phyloP scores from a whole-genome alignment of 2,329 filamentous ascomycete species.

The Calonectria hongkongensis region DNA sequence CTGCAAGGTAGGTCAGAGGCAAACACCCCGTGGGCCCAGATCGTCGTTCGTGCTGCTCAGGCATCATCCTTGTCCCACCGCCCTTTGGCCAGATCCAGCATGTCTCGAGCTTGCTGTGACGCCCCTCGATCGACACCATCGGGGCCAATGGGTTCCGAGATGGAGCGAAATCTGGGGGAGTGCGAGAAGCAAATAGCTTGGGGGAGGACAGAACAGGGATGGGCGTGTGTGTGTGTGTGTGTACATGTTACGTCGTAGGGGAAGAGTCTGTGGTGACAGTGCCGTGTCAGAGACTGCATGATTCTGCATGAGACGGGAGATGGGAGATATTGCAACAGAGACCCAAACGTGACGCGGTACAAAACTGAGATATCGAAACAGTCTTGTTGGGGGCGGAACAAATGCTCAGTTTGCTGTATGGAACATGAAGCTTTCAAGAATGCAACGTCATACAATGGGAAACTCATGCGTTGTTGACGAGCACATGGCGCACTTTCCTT shows the following conservation, averaged over 20 bases:
- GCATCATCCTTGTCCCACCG: conserved; percentile 35
- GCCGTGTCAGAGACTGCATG: conserved; percentile 40
- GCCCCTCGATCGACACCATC: conserved; percentile 22
- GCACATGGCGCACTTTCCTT: conserved; percentile 25
- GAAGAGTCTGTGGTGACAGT: conserved; percentile 1
- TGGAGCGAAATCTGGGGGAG: conserved; percentile 36
- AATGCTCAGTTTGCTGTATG: conserved; percentile 1
- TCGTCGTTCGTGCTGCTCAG: conserved; percentile 6
- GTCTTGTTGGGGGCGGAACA: not conserved
- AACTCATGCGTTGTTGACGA: conserved; percentile 19
- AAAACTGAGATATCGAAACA: conserved; percentile 41
- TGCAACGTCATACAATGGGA: not conserved
- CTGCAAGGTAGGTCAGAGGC: conserved; percentile 2
- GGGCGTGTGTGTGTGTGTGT: not conserved
- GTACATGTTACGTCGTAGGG: not conserved
- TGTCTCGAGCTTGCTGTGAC: conserved; percentile 38
- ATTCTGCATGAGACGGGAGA: conserved; percentile 36
- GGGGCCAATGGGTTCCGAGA: conserved; percentile 36
- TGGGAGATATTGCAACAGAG: conserved; percentile 27
- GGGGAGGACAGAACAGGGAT: conserved; percentile 26
- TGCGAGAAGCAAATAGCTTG: conserved; percentile 12
- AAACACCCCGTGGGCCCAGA: conserved; percentile 7
- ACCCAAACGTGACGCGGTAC: conserved; percentile 38
- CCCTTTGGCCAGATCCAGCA: conserved; percentile 39
- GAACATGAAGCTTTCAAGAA: not conserved